Evolutionary conservation across 176 grass and related monocot species (phyloP).

Genomic region (Saccharum officinarum): DNA sequence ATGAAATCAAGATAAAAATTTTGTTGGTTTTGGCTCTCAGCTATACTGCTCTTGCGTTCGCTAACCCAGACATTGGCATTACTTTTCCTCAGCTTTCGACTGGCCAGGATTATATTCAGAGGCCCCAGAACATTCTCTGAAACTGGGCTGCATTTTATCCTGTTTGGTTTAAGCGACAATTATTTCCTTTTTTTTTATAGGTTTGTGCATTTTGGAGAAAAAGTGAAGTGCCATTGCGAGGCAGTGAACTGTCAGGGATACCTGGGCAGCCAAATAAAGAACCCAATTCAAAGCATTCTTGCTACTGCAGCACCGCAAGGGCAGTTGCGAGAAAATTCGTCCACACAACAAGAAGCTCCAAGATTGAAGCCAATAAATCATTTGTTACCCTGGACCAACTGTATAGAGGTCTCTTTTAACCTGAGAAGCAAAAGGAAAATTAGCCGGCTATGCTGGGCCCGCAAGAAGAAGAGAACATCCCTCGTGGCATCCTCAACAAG

Average conservation of each 20-base stretch:
- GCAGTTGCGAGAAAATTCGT: not conserved
- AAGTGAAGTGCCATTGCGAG: slow-evolving; percentile 76
- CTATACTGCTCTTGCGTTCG: not conserved
- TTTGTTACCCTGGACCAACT: slow-evolving; percentile 52
- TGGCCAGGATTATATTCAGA: too few species aligned
- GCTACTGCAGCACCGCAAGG: not conserved
- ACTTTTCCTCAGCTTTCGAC: not conserved
- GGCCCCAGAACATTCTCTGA: not conserved
- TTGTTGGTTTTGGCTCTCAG: not conserved
- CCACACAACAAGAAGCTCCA: not conserved
- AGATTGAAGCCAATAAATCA: slow-evolving; percentile 35
- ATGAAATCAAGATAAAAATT: not conserved
- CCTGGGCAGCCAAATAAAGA: slow-evolving; percentile 82
- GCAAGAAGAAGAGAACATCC: slow-evolving; percentile 61
- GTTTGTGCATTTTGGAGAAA: slow-evolving; percentile 95
- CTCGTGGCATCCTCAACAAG: slow-evolving; percentile 19
- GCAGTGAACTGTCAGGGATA: slow-evolving; percentile 82
- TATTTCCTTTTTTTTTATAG: slow-evolving; percentile 33
- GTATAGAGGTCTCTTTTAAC: slow-evolving; percentile 64
- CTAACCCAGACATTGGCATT: not conserved
- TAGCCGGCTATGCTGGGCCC: slow-evolving; percentile 46
- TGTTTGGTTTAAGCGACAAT: not conserved
- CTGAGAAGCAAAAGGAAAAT: slow-evolving; percentile 60
- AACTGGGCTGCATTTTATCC: not conserved
- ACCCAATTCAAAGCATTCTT: slow-evolving; percentile 31